phyloP scores from a whole-genome alignment of 805 yeast species.

The Myxozyma mucilagina region DNA sequence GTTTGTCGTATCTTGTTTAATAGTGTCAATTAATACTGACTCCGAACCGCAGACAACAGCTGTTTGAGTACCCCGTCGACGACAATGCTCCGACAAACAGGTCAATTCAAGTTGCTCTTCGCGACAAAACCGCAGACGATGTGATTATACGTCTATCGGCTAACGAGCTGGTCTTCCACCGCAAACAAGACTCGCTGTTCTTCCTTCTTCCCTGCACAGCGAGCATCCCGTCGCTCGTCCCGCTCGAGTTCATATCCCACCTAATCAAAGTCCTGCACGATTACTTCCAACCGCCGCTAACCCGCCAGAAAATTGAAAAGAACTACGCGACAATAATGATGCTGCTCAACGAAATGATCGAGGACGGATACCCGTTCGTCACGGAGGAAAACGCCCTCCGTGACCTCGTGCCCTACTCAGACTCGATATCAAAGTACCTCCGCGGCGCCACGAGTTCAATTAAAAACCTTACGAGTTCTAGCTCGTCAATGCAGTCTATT shows the following conservation, averaged over 20 bases:
- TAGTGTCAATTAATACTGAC: not conserved
- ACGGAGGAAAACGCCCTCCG: conserved; percentile 70
- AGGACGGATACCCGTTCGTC: conserved; percentile 69
- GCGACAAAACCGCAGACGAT: conserved; percentile 10
- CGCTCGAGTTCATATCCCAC: conserved; percentile 53
- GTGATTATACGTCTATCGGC: conserved; percentile 34
- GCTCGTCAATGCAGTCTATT: conserved; percentile 20
- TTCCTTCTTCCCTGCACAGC: conserved; percentile 39
- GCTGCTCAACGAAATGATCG: conserved; percentile 74
- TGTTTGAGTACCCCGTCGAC: conserved; percentile 44
- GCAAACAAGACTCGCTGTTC: conserved; percentile 33
- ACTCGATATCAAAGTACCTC: conserved; percentile 55
- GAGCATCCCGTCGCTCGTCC: conserved; percentile 52
- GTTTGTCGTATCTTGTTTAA: conserved; percentile 34
- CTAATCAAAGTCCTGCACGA: conserved; percentile 55
- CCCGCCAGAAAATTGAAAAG: conserved; percentile 49
- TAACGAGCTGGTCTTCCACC: conserved; percentile 38
- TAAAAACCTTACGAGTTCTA: conserved; percentile 21
- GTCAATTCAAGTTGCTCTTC: conserved; percentile 35
- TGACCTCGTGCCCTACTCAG: conserved; percentile 67
- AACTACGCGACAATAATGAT: conserved; percentile 71
- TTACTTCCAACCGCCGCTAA: conserved; percentile 55
- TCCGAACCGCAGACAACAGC: conserved; percentile 37
- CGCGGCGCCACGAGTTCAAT: conserved; percentile 35
- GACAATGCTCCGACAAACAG: conserved; percentile 41